Evolutionary conservation across 1,284 basidiomycete genomes (phyloP), one percentile per base, ranked within the genome.

Genomic region (Leucoagaricus sp.): DNA sequence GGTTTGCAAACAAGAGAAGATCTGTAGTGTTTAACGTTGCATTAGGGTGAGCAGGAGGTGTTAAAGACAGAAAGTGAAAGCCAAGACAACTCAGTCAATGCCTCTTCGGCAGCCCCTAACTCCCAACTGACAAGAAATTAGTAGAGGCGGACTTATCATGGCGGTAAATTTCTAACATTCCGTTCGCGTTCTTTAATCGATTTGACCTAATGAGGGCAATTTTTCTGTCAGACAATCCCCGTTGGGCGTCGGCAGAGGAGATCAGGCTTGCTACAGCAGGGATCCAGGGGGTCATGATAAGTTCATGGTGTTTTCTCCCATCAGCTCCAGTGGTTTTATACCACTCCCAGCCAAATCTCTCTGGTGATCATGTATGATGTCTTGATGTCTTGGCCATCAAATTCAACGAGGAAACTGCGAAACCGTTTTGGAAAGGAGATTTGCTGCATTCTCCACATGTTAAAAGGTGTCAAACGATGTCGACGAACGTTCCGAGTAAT

Each of bases 51-150:
- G 64, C 57, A 31, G 76, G 76, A 65, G 68, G 72, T 61, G 49
- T 67, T 71, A 62, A 86, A 89, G 26, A 88, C 83, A 7, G 84
- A 83, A 34, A 84, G 66, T 2, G 70, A 61, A 2, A 82, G 80
- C 70, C 81, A 82, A 25, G 79, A 77, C 45, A 81, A 72, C 69
- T 92, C 88, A 28, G 83, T 74, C 40, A 89, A 68, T 7, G 89
- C 85, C 67, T 90, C 76, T 9, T 83, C 72, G 47, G 81, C 78
- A 12, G 86, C 84, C 4, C 89, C 89, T 51, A 86, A 72, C 65
- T 91, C 89, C 89, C 89, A 91, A 61, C 84, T 70, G 42, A 19
- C 17, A 31, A 13, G 17, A 4, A 21, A 26, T 50, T 7, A 44
- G 34, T 23, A 8, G 19, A 34, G 26, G 17, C 28, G 13, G 25